Evolutionary conservation across 164 flowering plant species (phyloP), one percentile per base, ranked within the genome.

Genomic region (Macadamia integrifolia): DNA sequence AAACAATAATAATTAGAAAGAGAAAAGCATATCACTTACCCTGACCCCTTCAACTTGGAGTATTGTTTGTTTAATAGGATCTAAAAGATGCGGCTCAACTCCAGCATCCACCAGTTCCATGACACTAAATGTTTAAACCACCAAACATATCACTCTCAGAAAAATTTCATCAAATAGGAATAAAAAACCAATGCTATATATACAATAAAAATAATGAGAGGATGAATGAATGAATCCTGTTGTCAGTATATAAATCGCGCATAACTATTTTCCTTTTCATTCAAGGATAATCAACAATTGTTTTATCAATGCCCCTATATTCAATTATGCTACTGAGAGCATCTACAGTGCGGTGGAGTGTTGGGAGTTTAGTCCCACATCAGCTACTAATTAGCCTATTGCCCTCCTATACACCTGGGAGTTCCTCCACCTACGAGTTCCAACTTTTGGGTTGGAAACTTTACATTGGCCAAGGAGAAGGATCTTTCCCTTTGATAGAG

Each of bases 21-120:
- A 30, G 29, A 59, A 62, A 55, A 56, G 49, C 9, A 29, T 62
- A 67, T 18, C 65, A 62, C 77, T 76, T 68, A 85, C 99, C 90
- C 82, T 84, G 57, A 94, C 96, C 63, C 93, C 93, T 64, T 90
- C 88, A 74, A 90, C 88, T 78, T 83, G 81, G 60, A 83, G 75
- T 65, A 92, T 92, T 68, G 92, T 86, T 74, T 79, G 75, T 74
- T 63, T 83, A 60, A 86, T 80, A 50, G 89, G 90, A 53, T 82
- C 88, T 78, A 94, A 75, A 32, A 75, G 62, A 64, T 84, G 74
- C 18, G 73, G 71, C 1, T 97, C 93, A 18, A 94, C 73, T 57
- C 91, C 97, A 77, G 99, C 94, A 86, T 94, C 99, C 60, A 94
- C 98, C 80, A 94, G 80, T 79, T 94, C 99, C 96, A 94, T 66